Percentiles rank a stretch among this genome's conserved stretches.
These are phyloP conservation scores for Moesziomyces antarcticus DNA, from an alignment of 1,284 basidiomycete species.

Conservation along the genomic window DNA sequence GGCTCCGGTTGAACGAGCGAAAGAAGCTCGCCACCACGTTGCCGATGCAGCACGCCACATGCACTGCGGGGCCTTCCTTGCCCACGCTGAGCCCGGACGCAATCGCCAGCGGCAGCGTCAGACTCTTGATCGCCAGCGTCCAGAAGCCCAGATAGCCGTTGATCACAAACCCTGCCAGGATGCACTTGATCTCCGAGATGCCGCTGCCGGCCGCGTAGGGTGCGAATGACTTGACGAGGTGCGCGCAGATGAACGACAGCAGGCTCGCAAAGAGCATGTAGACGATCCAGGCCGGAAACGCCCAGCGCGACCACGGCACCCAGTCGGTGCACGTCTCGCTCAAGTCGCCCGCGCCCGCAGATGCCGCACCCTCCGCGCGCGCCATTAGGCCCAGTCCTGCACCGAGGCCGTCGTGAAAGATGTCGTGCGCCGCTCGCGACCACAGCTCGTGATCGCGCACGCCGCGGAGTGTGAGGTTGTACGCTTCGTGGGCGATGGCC, in stretches of 20 bases:
- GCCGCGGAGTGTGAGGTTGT: slow-evolving; percentile 32
- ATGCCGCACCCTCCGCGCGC: slow-evolving; percentile 18
- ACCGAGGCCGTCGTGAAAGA: slow-evolving; percentile 72
- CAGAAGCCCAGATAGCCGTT: slow-evolving; percentile 89
- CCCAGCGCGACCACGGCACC: slow-evolving; percentile 88
- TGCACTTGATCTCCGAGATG: slow-evolving; percentile 99
- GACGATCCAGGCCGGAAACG: slow-evolving; percentile 79
- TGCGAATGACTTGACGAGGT: slow-evolving; percentile 87
- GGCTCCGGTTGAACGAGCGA: slow-evolving; percentile 82
- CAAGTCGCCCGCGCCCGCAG: slow-evolving; percentile 20
- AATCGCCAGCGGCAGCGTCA: slow-evolving; percentile 87
- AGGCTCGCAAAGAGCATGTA: slow-evolving; percentile 84
- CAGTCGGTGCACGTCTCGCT: slow-evolving; percentile 87
- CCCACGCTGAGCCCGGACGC: slow-evolving; percentile 96
- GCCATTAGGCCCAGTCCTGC: slow-evolving; percentile 22
- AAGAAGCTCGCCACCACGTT: slow-evolving; percentile 86
- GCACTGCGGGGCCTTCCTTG: slow-evolving; percentile 98
- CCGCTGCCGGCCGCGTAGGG: slow-evolving; percentile 97
- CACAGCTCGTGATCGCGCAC: slow-evolving; percentile 23
- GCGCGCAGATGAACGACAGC: slow-evolving; percentile 72
- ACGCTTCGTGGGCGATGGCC: slow-evolving; percentile 4
- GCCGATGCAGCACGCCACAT: slow-evolving; percentile 94
- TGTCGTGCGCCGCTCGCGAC: slow-evolving; percentile 51
- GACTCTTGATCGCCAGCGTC: slow-evolving; percentile 91
- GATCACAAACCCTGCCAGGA: slow-evolving; percentile 96